Base-by-base conservation (phyloP, 2,329 filamentous ascomycete species). In the Colletotrichum magnum region DNA sequence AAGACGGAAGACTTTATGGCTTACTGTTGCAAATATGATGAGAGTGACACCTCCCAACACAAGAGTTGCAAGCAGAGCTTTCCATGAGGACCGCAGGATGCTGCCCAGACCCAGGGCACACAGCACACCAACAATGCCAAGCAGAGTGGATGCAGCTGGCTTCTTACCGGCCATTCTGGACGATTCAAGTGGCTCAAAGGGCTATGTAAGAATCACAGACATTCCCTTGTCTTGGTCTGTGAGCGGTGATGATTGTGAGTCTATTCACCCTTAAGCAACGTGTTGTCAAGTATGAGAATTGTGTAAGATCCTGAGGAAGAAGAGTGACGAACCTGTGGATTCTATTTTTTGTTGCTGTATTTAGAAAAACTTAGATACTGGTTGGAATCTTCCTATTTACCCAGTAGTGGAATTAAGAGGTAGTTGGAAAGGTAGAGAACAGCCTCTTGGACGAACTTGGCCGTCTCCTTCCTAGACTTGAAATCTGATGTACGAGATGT, bases 11-110 rank as follows among this genome's bases (percentile, higher is more conserved):
- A 13, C 21, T 9, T 21, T 12, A 16, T n/a, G 32, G 5, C 75
- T 64, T 72, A 80, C 81, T 36, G 77, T 77, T 32, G 77, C 50
- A 57, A 79, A 79, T 56, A 80, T 73, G 61, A 71, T 15, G 2
- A 77, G 58, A 9, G 54, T 28, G 3, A 57, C 18, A 6, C 26
- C 39, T 5, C 64, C 41, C 15, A 70, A 12, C 12, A 59, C 10
- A 10, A 70, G 2, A 5, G 62, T 61, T 39, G 36, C 47, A 39
- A 67, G 32, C 12, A 48, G 6, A 9, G 67, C 61, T 36, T 51
- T 65, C 67, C 67, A 62, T 12, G 69, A 69, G 24, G 67, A 69
- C 24, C 51, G 36, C 7, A 69, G 6, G 6, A 69, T 66, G 6
- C 53, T 45, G 5, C 50, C 45, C n/a, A 71, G 16, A 3, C 65